Evolutionary conservation across 225 moss, liverwort and hornwort species (phyloP).

Genomic region (Thuidium tamariscinum): DNA sequence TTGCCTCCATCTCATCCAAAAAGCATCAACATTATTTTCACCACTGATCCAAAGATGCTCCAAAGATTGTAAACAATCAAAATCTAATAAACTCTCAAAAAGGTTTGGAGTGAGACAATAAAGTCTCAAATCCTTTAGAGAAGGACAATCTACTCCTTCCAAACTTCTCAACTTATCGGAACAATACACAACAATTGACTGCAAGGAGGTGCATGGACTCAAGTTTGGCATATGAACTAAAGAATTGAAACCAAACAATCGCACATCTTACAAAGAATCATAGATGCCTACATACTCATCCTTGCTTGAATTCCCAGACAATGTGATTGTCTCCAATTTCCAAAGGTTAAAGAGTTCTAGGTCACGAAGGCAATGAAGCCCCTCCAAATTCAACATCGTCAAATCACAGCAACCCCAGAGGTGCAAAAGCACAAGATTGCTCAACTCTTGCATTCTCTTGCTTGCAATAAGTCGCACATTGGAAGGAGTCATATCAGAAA

Average conservation of each 20-base stretch:
- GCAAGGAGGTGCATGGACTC: neutral
- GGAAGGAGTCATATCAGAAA: neutral
- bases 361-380: neutral
- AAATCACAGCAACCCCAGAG: accelerated
- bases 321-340: neutral
- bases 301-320: neutral
- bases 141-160: neutral
- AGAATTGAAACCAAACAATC: accelerated
- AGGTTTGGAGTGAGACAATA: no score
- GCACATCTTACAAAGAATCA: neutral
- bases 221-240: neutral
- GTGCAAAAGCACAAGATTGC: neutral
- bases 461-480: neutral
- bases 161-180: neutral
- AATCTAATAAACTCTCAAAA: no score
- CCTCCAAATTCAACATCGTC: neutral
- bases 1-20: no score
- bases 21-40: no score
- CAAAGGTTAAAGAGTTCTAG: neutral
- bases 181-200: accelerated
- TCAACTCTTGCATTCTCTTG: neutral
- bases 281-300: neutral
- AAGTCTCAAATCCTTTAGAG: no score
- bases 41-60: no score
- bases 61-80: no score